These are phyloP conservation scores for Populus nigra DNA, from an alignment of 345 rosid genomes.

Conservation along the genomic window DNA sequence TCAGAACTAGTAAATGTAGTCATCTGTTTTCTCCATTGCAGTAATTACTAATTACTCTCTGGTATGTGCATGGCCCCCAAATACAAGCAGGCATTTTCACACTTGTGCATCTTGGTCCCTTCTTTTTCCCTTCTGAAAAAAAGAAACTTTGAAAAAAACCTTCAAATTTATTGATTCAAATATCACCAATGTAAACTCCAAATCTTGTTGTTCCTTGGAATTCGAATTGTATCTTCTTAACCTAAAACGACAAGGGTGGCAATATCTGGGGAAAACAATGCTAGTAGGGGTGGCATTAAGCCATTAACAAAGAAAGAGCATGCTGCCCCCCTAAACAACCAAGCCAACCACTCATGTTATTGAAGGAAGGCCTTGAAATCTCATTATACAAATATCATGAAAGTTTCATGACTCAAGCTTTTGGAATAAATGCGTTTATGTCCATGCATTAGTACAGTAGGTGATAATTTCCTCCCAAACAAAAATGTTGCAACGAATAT, in stretches of 20 bases:
- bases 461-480: neutral
- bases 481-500: neutral
- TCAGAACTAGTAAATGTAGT: conserved; percentile 13
- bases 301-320: no score
- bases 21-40: conserved; percentile 15
- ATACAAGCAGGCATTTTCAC: neutral
- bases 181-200: neutral
- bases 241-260: no score
- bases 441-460: no score
- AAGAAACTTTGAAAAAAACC: neutral
- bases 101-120: neutral
- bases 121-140: neutral
- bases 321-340: no score
- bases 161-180: neutral
- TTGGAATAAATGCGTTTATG: neutral
- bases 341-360: no score
- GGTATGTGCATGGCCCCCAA: neutral
- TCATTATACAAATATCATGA: neutral
- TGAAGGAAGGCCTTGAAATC: neutral
- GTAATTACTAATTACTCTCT: conserved; percentile 1
- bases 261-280: no score
- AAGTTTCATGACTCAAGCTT: neutral
- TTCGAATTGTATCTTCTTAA: no score
- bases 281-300: no score
- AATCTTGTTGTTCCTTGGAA: no score